Base-by-base conservation (phyloP, 768 basidiomycete species). In the Tricholoma matsutake region DNA sequence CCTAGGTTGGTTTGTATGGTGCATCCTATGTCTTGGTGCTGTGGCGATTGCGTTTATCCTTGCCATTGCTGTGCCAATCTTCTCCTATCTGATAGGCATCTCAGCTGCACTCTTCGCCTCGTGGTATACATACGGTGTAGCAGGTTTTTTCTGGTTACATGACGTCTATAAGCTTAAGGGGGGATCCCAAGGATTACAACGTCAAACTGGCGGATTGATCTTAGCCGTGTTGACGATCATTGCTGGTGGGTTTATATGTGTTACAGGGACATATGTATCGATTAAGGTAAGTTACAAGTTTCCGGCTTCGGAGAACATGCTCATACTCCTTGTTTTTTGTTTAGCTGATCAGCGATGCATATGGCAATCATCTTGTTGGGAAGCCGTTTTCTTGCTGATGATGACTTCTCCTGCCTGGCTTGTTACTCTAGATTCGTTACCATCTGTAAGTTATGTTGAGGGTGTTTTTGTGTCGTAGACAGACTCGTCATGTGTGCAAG, bases 41-140 rank as follows among this genome's bases (percentile, higher is more conserved):
- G 75, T 75, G 29, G 73, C 74, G 1, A 63, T 78, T 29, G 80
- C 81, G 0, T 82, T 81, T 66, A 65, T 83, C 20, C 69, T 85
- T 54, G 80, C 81, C 34, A 73, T 78, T 43, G 75, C 81, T 2
- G 82, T 85, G 5, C 83, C 83, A 2, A 83, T 85, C 37, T 83
- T 85, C 64, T 83, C 81, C 20, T 78, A 82, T 63, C 69, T 85
- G 37, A 81, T 82, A 32, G 81, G 83, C 13, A 80, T 85, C 61
- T 69, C 81, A 11, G 83, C 83, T 8, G 73, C 82, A 16, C 71
- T 84, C 20, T 85, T 85, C 62, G 83, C 83, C 7, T 76, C 80
- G n/a, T 84, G 84, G 82, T 85, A 81, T 65, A 84, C 83, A 13
- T 83, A 83, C 62, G 82, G 83, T 28, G 59, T 81, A 7, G 81